These are phyloP conservation scores for Cladosporium austrohemisphaericum DNA, from an alignment of 2,329 filamentous ascomycete genomes.

Conservation along the genomic window DNA sequence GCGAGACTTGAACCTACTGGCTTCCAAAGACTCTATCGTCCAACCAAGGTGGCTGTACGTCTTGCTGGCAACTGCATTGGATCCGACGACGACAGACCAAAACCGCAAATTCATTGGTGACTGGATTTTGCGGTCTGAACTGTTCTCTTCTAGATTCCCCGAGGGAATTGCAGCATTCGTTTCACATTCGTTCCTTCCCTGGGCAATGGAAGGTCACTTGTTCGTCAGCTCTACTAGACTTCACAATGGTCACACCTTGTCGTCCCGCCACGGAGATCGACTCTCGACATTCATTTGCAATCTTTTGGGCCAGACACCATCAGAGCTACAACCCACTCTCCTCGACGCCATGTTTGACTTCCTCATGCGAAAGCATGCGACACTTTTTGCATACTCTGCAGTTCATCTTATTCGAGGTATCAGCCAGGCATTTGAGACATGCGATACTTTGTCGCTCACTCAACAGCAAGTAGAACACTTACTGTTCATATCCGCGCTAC, in stretches of 20 bases:
- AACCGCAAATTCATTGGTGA: constrained; percentile 45
- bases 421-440: constrained; percentile 30
- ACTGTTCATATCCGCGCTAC: constrained; percentile 34
- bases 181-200: constrained; percentile 42
- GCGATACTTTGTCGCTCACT: constrained; percentile 19
- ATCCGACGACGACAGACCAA: constrained; percentile 42
- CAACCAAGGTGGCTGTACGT: constrained; percentile 41
- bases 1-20: constrained; percentile 39
- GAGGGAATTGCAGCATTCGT: constrained; percentile 37
- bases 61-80: constrained; percentile 40
- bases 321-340: constrained; percentile 17
- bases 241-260: constrained; percentile 25
- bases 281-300: constrained; percentile 36
- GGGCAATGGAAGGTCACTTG: constrained; percentile 44
- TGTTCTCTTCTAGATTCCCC: constrained; percentile 21
- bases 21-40: constrained; percentile 35
- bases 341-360: constrained; percentile 32
- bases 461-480: constrained; percentile 33
- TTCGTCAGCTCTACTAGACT: constrained; percentile 40
- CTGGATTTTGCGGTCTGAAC: constrained; percentile 39
- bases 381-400: constrained; percentile 40
- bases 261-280: constrained; percentile 40
- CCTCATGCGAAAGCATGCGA: constrained; percentile 28
- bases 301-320: constrained; percentile 28
- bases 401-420: constrained; percentile 44